Evolutionary conservation across 2,329 filamentous ascomycete species (phyloP).

Genomic region (Hypocrella siamensis): DNA sequence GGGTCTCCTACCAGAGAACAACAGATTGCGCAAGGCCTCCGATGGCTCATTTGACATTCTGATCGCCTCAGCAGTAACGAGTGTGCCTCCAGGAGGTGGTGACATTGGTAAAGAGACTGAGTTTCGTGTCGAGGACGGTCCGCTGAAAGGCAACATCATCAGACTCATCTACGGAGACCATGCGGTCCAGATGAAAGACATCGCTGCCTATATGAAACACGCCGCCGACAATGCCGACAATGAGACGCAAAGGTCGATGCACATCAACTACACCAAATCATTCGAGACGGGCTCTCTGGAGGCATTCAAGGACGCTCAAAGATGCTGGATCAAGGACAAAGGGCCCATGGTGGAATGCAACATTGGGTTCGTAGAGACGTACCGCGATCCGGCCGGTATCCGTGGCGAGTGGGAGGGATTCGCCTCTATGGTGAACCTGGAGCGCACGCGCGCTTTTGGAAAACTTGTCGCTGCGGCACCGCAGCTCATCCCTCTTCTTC

Average conservation of each 20-base stretch:
- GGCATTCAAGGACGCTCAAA: conserved; percentile 66
- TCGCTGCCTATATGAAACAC: conserved; percentile 50
- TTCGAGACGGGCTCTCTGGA: conserved; percentile 61
- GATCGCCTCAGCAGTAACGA: conserved; percentile 52
- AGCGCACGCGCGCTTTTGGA: conserved; percentile 76
- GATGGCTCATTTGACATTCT: conserved; percentile 54
- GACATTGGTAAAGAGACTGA: conserved; percentile 52
- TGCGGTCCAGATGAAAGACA: conserved; percentile 51
- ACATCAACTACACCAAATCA: conserved; percentile 57
- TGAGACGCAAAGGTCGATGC: conserved; percentile 59
- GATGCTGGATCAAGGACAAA: conserved; percentile 71
- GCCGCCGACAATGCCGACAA: conserved; percentile 58
- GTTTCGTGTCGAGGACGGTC: conserved; percentile 43
- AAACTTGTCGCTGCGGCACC: conserved; percentile 72
- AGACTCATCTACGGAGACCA: conserved; percentile 64
- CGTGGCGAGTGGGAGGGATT: conserved; percentile 79
- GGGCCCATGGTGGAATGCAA: conserved; percentile 67
- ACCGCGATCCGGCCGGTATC: conserved; percentile 67
- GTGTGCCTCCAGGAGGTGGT: conserved; percentile 44
- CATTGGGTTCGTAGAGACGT: conserved; percentile 75
- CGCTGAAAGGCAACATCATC: conserved; percentile 50
- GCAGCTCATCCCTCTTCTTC: conserved; percentile 71
- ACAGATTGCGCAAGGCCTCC: conserved; percentile 50
- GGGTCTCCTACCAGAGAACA: conserved; percentile 61
- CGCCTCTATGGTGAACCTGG: conserved; percentile 73